Evolutionary conservation across 352 stramenopile species (phyloP).

Genomic region (Peronospora farinosa): DNA sequence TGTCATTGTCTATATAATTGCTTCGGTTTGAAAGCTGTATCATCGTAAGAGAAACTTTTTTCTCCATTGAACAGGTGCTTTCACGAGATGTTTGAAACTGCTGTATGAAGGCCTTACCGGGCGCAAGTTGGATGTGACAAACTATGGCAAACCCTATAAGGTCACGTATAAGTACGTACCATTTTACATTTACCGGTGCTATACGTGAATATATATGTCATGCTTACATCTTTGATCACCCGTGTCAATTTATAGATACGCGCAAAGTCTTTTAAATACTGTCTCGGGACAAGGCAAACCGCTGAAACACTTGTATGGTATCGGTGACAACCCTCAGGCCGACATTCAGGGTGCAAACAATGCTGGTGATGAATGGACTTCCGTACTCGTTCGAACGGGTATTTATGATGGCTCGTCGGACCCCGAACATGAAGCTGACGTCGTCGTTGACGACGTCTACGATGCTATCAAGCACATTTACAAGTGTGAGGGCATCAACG

Average conservation of each 20-base stretch:
- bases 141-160: conserved; percentile 81
- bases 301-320: conserved; percentile 75
- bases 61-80: conserved; percentile 36
- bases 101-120: conserved; percentile 67
- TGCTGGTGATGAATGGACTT: conserved; percentile 74
- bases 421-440: conserved; percentile 60
- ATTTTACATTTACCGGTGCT: not conserved
- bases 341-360: conserved; percentile 87
- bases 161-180: conserved; percentile 74
- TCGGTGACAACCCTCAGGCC: conserved; percentile 83
- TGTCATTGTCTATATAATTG: conserved; percentile 1
- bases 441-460: conserved; percentile 52
- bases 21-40: not conserved
- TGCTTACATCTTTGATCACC: not conserved
- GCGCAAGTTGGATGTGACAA: conserved; percentile 57
- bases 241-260: conserved; percentile 37
- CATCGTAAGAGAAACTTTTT: not conserved
- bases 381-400: conserved; percentile 81
- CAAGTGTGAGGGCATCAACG: conserved; percentile 43
- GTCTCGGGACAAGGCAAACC: conserved; percentile 36
- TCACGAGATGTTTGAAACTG: conserved; percentile 68
- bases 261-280: conserved; percentile 57
- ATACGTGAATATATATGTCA: not conserved
- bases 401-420: conserved; percentile 66
- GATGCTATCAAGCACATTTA: conserved; percentile 81